phyloP scores from a whole-genome alignment of 345 rosid species.

The Eucalyptus grandis region DNA sequence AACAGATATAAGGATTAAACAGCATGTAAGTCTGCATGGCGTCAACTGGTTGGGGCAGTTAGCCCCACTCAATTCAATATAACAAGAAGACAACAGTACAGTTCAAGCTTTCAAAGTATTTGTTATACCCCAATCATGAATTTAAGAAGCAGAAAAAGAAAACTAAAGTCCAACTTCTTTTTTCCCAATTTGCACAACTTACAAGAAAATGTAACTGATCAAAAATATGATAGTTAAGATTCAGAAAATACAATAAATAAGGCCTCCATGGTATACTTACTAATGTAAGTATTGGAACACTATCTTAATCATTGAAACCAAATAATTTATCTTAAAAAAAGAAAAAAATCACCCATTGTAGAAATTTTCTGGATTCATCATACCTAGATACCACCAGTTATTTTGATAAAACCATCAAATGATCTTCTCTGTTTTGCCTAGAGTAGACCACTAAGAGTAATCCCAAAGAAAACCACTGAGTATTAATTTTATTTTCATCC shows the following conservation, averaged over 20 bases:
- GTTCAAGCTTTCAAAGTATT: background rate
- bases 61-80: background rate
- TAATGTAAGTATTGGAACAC: background rate
- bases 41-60: background rate
- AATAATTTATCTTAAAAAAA: background rate
- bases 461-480: background rate
- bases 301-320: background rate
- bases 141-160: background rate
- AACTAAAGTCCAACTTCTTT: background rate
- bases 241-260: background rate
- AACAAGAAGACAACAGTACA: background rate
- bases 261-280: background rate
- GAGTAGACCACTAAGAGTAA: background rate
- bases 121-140: background rate
- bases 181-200: background rate
- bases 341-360: background rate
- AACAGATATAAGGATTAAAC: background rate
- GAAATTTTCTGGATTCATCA: background rate
- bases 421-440: background rate
- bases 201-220: background rate
- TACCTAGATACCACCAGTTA: background rate
- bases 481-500: background rate
- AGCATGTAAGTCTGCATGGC: background rate
- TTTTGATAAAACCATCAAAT: background rate
- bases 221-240: background rate